phyloP scores from a whole-genome alignment of 2,329 filamentous ascomycete genomes.

The Botrytis paeoniae region DNA sequence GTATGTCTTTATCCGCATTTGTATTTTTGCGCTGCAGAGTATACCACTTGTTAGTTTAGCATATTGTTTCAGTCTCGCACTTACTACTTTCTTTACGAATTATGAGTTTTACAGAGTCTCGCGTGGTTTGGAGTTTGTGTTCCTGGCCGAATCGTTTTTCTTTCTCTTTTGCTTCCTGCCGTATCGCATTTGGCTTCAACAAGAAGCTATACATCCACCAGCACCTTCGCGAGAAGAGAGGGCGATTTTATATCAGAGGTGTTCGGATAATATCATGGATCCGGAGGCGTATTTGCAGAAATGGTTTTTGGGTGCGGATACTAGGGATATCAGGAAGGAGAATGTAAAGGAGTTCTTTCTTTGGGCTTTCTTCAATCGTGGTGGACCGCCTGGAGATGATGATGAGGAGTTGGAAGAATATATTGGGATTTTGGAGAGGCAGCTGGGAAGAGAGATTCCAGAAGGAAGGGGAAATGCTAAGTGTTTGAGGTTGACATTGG shows the following conservation, averaged over 20 bases:
- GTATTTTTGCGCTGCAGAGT: conserved; percentile 48
- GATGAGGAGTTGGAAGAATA: conserved; percentile 57
- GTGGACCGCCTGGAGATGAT: conserved; percentile 43
- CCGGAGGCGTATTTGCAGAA: conserved; percentile 50
- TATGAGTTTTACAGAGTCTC: conserved; percentile 35
- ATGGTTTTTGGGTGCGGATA: conserved; percentile 56
- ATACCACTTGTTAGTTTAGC: conserved; percentile 49
- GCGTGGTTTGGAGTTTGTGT: conserved; percentile 41
- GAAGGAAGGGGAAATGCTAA: conserved; percentile 51
- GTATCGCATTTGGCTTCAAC: conserved; percentile 50
- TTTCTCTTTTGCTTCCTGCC: conserved; percentile 53
- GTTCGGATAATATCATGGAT: conserved; percentile 51
- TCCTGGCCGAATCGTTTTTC: conserved; percentile 52
- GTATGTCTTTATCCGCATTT: conserved; percentile 44
- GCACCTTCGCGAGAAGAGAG: conserved; percentile 46
- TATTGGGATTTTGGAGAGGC: conserved; percentile 48
- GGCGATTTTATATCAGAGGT: conserved; percentile 48
- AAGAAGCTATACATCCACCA: conserved; percentile 49
- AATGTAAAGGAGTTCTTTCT: conserved; percentile 59
- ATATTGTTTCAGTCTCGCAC: conserved; percentile 41
- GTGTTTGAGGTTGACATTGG: conserved; percentile 54
- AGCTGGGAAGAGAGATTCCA: conserved; percentile 49
- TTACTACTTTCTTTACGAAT: conserved; percentile 35
- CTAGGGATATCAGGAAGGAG: conserved; percentile 53
- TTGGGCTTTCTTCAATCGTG: conserved; percentile 58